phyloP scores from a whole-genome alignment of 2,329 filamentous ascomycete genomes.

The Mariannaea sp. region DNA sequence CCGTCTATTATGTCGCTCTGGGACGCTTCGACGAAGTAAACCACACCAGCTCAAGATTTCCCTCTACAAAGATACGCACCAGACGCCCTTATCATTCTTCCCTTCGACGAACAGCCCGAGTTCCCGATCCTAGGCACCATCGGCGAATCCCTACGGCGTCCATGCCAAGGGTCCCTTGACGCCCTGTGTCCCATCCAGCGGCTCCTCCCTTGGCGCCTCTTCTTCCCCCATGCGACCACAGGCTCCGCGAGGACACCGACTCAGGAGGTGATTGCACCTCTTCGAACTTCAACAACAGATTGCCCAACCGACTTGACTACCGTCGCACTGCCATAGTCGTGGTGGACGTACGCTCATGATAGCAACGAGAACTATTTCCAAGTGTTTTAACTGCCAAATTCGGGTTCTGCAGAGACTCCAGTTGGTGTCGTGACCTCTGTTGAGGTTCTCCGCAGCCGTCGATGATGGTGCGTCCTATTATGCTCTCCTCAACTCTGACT shows the following conservation, averaged over 20 bases:
- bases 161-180: constrained; percentile 34
- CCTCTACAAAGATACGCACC: constrained; percentile 23
- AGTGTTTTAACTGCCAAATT: constrained; percentile 34
- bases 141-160: constrained; percentile 20
- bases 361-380: constrained; percentile 30
- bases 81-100: constrained; percentile 12
- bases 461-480: constrained; percentile 55
- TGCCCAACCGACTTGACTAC: constrained; percentile 23
- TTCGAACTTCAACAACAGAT: constrained; percentile 32
- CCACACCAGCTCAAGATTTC: constrained; percentile 24
- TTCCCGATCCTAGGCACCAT: constrained; percentile 10
- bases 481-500: constrained; percentile 15
- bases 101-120: constrained; percentile 13
- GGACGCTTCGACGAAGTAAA: constrained; percentile 28
- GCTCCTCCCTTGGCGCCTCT: constrained; percentile 35
- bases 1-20: constrained; percentile 37
- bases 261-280: constrained; percentile 42
- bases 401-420: constrained; percentile 36
- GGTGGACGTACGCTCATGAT: constrained; percentile 39
- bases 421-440: constrained; percentile 44
- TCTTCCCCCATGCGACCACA: constrained; percentile 44
- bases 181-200: constrained; percentile 32
- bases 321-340: constrained; percentile 33
- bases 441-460: constrained; percentile 46
- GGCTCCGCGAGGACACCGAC: constrained; percentile 38